These are phyloP conservation scores for Tolypocladium nubicola DNA, from an alignment of 2,329 filamentous ascomycete genomes.

Conservation along the genomic window DNA sequence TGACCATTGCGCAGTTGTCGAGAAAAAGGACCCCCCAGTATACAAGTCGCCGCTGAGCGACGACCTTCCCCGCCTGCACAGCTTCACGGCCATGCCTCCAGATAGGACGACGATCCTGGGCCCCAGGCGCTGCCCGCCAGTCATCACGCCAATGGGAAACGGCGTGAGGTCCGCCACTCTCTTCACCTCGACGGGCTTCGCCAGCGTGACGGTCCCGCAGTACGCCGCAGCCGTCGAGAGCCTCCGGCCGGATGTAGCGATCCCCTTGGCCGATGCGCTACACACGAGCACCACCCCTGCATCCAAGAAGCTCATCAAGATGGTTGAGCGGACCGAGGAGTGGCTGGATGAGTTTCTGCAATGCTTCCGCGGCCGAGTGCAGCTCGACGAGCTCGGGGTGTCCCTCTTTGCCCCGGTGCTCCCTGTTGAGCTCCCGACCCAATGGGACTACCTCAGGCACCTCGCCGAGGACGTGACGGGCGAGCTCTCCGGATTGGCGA, in stretches of 20 bases:
- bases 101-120: conserved; percentile 61
- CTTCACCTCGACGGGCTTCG: conserved; percentile 80
- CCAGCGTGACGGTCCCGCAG: conserved; percentile 54
- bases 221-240: conserved; percentile 55
- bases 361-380: conserved; percentile 15
- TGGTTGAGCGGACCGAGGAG: conserved; percentile 74
- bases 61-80: conserved; percentile 50
- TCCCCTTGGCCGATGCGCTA: conserved; percentile 65
- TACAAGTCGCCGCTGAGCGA: conserved; percentile 25
- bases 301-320: conserved; percentile 66
- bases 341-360: conserved; percentile 65
- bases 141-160: conserved; percentile 61
- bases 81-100: conserved; percentile 63
- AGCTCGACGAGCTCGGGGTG: conserved; percentile 16
- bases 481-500: conserved; percentile 56
- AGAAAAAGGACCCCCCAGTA: conserved; percentile 40
- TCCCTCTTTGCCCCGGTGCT: conserved; percentile 58
- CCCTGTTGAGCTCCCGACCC: conserved; percentile 62
- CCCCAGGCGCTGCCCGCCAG: conserved; percentile 66
- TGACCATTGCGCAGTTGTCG: conserved; percentile 35
- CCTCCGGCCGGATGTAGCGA: conserved; percentile 70
- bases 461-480: conserved; percentile 53
- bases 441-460: conserved; percentile 70
- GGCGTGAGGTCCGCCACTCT: conserved; percentile 62
- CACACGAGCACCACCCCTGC: conserved; percentile 40